Conservation (phyloP, 2,329 filamentous ascomycete species). For the Thielaviopsis populi region DNA sequence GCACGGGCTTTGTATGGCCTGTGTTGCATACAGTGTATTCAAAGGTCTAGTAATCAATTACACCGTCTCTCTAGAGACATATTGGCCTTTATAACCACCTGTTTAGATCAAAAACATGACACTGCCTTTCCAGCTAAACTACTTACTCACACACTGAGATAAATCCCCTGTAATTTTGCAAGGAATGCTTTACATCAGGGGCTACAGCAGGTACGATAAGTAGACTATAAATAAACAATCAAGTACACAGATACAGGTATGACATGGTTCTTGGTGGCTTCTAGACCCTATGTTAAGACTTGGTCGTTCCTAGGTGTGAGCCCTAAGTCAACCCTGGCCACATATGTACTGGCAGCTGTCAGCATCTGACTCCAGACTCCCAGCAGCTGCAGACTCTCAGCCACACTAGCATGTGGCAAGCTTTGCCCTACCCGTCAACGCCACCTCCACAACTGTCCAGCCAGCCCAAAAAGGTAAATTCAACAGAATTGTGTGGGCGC, state of each 20-base stretch:
- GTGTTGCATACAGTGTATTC: no score
- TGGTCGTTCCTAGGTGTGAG: not conserved
- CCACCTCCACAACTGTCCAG: conserved; percentile 7
- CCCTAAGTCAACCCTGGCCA: not conserved
- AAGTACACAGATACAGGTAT: no score
- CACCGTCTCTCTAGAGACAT: not conserved
- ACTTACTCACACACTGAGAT: no score
- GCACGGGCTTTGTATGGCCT: no score
- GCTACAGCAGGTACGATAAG: no score
- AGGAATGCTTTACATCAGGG: not conserved
- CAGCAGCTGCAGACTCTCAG: not conserved
- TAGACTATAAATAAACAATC: no score
- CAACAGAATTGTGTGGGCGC: not conserved
- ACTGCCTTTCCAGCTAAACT: not conserved
- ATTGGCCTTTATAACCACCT: not conserved
- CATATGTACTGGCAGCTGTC: not conserved
- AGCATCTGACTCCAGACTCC: not conserved
- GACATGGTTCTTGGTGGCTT: not conserved
- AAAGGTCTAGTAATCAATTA: no score
- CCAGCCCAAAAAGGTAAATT: not conserved
- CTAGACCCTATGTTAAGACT: not conserved
- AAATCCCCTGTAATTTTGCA: not conserved
- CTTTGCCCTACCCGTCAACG: conserved; percentile 5
- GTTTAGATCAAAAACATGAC: no score
- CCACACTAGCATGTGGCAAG: not conserved